Evolutionary conservation across 1,284 basidiomycete species (phyloP).

Genomic region (Volvariella surrecta): DNA sequence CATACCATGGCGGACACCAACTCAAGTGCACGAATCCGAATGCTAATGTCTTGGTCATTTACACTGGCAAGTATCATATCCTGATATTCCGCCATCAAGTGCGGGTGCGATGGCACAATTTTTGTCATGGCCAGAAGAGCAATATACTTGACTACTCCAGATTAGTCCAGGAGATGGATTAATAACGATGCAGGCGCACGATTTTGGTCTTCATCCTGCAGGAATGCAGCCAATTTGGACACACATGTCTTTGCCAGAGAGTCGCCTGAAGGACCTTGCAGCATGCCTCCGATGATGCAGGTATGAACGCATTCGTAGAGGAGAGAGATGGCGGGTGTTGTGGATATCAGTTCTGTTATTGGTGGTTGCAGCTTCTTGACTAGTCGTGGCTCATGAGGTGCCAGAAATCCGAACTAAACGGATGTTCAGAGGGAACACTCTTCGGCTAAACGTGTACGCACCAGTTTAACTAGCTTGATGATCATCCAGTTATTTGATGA

Average conservation of each 20-base stretch:
- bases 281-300: slow-evolving; percentile 96
- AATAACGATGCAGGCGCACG: slow-evolving; percentile 31
- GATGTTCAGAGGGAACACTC: slow-evolving; percentile 6
- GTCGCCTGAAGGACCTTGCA: slow-evolving; percentile 74
- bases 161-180: slow-evolving; percentile 6
- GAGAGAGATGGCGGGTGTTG: slow-evolving; percentile 91
- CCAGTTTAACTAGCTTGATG: slow-evolving; percentile 97
- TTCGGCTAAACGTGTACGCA: slow-evolving; percentile 26
- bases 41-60: slow-evolving; percentile 91
- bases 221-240: slow-evolving; percentile 88
- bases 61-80: slow-evolving; percentile 87
- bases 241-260: slow-evolving; percentile 84
- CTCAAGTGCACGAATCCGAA: slow-evolving; percentile 92
- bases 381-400: slow-evolving; percentile 87
- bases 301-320: slow-evolving; percentile 98
- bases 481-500: slow-evolving; percentile 99
- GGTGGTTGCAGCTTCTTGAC: slow-evolving; percentile 92
- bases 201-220: slow-evolving; percentile 94
- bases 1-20: slow-evolving; percentile 88
- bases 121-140: slow-evolving; percentile 92
- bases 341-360: slow-evolving; percentile 91
- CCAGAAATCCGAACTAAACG: slow-evolving; percentile 84
- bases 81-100: slow-evolving; percentile 89
- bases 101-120: slow-evolving; percentile 89
- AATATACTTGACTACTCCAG: slow-evolving; percentile 83